Evolutionary conservation across 2,329 filamentous ascomycete genomes (phyloP).

Genomic region (Drechslerella coelobrocha): DNA sequence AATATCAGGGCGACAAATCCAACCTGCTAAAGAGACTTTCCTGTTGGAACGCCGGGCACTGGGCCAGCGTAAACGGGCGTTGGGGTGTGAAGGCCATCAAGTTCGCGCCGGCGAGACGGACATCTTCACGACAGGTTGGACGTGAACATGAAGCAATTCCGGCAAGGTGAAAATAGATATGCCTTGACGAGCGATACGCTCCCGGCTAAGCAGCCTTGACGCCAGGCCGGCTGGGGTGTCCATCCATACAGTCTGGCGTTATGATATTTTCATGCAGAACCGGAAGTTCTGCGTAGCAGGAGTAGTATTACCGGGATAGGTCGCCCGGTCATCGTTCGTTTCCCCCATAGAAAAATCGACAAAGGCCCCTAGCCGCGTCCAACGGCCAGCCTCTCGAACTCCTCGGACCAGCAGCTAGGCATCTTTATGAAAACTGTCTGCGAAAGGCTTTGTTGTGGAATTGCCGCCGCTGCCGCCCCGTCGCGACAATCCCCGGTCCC

Average conservation of each 20-base stretch:
- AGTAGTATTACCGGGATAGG: neutral
- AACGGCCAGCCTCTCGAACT: neutral
- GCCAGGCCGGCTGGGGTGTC: neutral
- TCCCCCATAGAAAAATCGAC: neutral
- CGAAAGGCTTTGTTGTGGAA: neutral
- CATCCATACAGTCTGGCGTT: neutral
- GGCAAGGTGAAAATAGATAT: too few species aligned
- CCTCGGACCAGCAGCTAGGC: neutral
- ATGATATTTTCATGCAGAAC: neutral
- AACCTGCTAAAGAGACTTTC: too few species aligned
- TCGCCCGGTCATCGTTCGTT: neutral
- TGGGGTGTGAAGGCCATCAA: too few species aligned
- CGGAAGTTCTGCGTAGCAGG: neutral
- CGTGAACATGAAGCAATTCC: neutral
- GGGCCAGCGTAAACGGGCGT: too few species aligned
- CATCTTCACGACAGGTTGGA: too few species aligned
- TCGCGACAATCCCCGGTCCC: neutral
- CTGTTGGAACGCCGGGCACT: too few species aligned
- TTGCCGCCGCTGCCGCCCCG: neutral
- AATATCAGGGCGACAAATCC: too few species aligned
- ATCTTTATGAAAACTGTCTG: neutral
- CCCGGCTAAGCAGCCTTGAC: neutral
- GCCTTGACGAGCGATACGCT: neutral
- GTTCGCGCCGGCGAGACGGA: too few species aligned
- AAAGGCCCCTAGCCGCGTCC: neutral